A percentile compares a stretch with the other conserved stretches of the same genome.
Conservation (phyloP, 2,329 filamentous ascomycete genomes). For the Phyllosticta paracitricarpa region DNA sequence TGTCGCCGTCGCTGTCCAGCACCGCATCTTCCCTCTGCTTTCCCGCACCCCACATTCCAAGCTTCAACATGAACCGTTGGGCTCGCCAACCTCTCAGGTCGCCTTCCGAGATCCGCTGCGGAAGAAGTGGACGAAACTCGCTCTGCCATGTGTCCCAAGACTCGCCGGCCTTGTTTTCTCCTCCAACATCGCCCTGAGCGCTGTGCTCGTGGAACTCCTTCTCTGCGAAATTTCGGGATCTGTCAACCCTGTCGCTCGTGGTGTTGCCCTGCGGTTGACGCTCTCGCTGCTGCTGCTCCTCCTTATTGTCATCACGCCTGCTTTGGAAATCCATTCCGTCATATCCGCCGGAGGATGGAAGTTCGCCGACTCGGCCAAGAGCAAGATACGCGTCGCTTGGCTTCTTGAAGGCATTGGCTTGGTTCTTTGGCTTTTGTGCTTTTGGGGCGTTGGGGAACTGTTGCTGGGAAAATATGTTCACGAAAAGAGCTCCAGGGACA, state of each 20-base stretch:
- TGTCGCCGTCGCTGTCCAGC: slow-evolving; percentile 44
- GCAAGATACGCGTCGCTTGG: slow-evolving; percentile 54
- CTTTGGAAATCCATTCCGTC: slow-evolving; percentile 65
- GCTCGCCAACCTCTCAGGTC: slow-evolving; percentile 43
- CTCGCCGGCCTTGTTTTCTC: slow-evolving; percentile 59
- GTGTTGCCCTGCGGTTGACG: slow-evolving; percentile 57
- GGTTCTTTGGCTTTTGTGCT: slow-evolving; percentile 57
- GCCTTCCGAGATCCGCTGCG: slow-evolving; percentile 12
- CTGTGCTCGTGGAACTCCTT: slow-evolving; percentile 70
- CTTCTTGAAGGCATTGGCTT: slow-evolving; percentile 53
- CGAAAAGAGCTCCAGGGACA: slow-evolving; percentile 31
- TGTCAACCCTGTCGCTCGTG: slow-evolving; percentile 57
- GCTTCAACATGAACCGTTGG: slow-evolving; percentile 50
- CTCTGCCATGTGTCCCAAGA: slow-evolving; percentile 21
- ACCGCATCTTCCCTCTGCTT: background rate
- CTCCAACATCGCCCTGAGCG: slow-evolving; percentile 64
- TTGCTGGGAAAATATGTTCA: slow-evolving; percentile 47
- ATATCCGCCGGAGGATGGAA: slow-evolving; percentile 49
- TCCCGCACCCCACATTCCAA: slow-evolving; percentile 27
- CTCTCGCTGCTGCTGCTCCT: slow-evolving; percentile 62
- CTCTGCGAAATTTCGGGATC: slow-evolving; percentile 75
- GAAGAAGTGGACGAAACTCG: background rate
- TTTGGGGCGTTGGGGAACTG: slow-evolving; percentile 65
- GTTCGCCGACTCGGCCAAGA: slow-evolving; percentile 42
- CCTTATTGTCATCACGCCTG: slow-evolving; percentile 65